Evolutionary conservation across 176 grass and related monocot species (phyloP), one percentile per base, ranked within the genome.

Genomic region (Carex scoparia): DNA sequence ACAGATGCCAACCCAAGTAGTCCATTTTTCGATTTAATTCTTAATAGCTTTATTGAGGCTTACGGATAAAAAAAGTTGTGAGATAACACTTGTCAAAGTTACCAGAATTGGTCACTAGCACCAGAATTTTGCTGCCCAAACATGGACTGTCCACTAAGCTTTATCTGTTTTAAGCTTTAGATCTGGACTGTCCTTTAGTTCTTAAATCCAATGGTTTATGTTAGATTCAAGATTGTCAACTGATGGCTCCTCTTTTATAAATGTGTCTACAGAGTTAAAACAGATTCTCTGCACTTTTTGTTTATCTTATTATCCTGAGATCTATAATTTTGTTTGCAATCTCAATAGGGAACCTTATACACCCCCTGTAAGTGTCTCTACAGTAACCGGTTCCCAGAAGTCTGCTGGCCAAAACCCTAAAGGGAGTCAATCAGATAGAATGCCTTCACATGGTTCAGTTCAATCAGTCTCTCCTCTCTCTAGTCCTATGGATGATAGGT

Each of bases 1-100:
- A 72, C 46, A 48, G 18, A 72, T 72, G 69, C 37, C 38, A 9
- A 2, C 7, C 6, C 6, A 37, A 84, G 27, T 35, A 18, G 44
- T 28, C 18, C 9, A 84, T 6, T 38, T 83, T 86, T 42, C 51
- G 3, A 55, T 61, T 12, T 91, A 32, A 66, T 53, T 72, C 75
- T 14, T 11, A 64, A 23, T 70, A 82, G 33, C 46, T 78, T 56
- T 37, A 10, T 48, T 44, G 2, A 76, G 18, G 68, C 68, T 69
- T 69, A n/a, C 15, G 16, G 19, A 61, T 2, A 61, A 8, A 61
- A 23, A 14, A 32, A 33, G 27, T 5, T 66, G 27, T 66, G 10
- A 33, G 64, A 66, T 66, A 32, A 66, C 0, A 32, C 3, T 66
- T 66, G 28, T 5, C 28, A 33, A 32, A 66, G 10, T 33, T 60